Evolutionary conservation across 805 yeast species (phyloP).

Genomic region (Lachancea thermotolerans): DNA sequence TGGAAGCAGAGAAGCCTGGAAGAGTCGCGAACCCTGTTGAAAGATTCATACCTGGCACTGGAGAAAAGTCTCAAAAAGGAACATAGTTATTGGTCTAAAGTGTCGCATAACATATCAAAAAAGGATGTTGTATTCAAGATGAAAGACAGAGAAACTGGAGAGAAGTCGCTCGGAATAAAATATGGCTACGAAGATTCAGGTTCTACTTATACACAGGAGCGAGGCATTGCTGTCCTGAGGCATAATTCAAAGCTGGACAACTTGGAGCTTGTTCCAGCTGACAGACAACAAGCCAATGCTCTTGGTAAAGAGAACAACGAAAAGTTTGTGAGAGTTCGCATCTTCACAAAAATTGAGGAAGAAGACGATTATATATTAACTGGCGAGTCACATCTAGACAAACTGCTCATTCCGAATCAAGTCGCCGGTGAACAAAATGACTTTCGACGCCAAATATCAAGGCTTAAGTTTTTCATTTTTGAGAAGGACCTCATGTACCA

Average conservation of each 20-base stretch:
- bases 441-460: conserved; percentile 51
- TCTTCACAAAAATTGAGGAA: conserved; percentile 48
- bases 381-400: conserved; percentile 44
- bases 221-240: conserved; percentile 68
- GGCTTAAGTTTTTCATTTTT: conserved; percentile 68
- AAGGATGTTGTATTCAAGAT: conserved; percentile 49
- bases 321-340: conserved; percentile 52
- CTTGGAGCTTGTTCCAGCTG: conserved; percentile 38
- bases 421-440: conserved; percentile 23
- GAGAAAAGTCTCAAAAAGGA: conserved; percentile 54
- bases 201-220: conserved; percentile 56
- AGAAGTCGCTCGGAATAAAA: conserved; percentile 63
- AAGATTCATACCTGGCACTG: conserved; percentile 45
- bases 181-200: conserved; percentile 93
- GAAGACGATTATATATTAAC: conserved; percentile 46
- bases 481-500: conserved; percentile 86
- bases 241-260: conserved; percentile 35
- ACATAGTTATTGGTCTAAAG: conserved; percentile 47
- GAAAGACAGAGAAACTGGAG: conserved; percentile 47
- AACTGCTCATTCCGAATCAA: conserved; percentile 11
- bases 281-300: conserved; percentile 27
- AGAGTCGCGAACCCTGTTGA: conserved; percentile 46
- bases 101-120: conserved; percentile 23
- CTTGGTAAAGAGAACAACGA: conserved; percentile 12
- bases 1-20: conserved; percentile 76